Evolutionary conservation across 176 grass and related monocot species (phyloP).

Genomic region (Hyparrhenia diplandra): DNA sequence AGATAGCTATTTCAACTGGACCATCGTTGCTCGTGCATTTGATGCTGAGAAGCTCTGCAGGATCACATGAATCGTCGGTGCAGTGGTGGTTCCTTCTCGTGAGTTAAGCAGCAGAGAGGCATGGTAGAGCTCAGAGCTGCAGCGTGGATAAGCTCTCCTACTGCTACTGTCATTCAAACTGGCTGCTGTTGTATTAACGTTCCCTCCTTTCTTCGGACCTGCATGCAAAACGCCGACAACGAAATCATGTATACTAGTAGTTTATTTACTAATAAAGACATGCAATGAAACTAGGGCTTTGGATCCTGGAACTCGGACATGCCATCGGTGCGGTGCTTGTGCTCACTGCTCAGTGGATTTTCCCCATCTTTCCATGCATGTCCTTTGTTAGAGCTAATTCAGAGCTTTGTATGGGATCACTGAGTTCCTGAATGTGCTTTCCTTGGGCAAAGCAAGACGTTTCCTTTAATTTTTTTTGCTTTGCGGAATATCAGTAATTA

Average conservation of each 20-base stretch:
- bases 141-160: conserved; percentile 29
- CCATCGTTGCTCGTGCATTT: background rate
- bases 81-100: conserved; percentile 11
- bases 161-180: conserved; percentile 15
- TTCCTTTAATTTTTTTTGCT: background rate
- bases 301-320: conserved; percentile 6
- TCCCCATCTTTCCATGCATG: conserved; percentile 23
- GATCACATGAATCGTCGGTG: conserved; percentile 21
- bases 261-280: background rate
- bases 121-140: conserved; percentile 5
- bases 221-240: conserved; percentile 21
- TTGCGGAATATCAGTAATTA: background rate
- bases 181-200: background rate
- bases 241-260: background rate
- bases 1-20: background rate
- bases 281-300: background rate
- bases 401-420: conserved; percentile 22
- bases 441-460: background rate
- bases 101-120: conserved; percentile 14
- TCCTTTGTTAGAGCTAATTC: background rate
- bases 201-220: conserved; percentile 11
- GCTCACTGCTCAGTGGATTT: background rate
- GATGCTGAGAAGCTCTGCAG: background rate
- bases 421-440: conserved; percentile 6
- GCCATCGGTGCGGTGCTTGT: background rate